Percentiles rank a stretch among this genome's conserved stretches.
phyloP scores from a whole-genome alignment of 2,329 filamentous ascomycete genomes.

The Xylariaceae sp. region DNA sequence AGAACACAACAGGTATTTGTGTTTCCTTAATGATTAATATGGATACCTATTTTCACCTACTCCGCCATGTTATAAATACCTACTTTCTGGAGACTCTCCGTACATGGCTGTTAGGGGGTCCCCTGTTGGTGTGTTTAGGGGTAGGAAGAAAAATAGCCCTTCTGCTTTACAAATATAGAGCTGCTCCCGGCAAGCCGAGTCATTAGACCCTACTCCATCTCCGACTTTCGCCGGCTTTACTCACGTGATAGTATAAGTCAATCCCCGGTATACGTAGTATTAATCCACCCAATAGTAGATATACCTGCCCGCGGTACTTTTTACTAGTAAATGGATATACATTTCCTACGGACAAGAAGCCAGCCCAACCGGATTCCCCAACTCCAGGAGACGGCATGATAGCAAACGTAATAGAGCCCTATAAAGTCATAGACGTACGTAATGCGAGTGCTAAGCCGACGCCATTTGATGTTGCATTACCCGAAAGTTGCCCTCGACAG shows the following conservation, averaged over 20 bases:
- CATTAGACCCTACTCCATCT: not conserved
- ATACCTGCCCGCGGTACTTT: no score
- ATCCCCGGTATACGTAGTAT: no score
- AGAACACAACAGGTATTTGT: no score
- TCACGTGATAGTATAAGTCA: not conserved
- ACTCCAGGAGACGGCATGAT: constrained; percentile 42
- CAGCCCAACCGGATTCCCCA: constrained; percentile 35
- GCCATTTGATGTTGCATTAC: constrained; percentile 41
- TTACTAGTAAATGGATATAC: no score
- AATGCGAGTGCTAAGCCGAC: constrained; percentile 34
- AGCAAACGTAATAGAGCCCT: constrained; percentile 36
- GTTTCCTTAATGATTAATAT: no score
- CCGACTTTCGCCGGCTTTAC: not conserved
- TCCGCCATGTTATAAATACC: no score
- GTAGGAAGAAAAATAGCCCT: not conserved
- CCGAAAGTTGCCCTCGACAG: no score
- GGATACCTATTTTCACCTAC: no score
- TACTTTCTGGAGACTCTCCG: not conserved
- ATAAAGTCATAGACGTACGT: constrained; percentile 44
- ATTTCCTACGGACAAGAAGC: no score
- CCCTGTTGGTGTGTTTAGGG: not conserved
- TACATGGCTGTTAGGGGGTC: not conserved
- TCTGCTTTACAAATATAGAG: not conserved
- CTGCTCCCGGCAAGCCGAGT: not conserved
- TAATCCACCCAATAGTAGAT: no score